Percentiles rank a stretch among this genome's conserved stretches.
These are phyloP conservation scores for Chloranthus sessilifolius DNA, from an alignment of 164 flowering plant genomes.

Conservation along the genomic window DNA sequence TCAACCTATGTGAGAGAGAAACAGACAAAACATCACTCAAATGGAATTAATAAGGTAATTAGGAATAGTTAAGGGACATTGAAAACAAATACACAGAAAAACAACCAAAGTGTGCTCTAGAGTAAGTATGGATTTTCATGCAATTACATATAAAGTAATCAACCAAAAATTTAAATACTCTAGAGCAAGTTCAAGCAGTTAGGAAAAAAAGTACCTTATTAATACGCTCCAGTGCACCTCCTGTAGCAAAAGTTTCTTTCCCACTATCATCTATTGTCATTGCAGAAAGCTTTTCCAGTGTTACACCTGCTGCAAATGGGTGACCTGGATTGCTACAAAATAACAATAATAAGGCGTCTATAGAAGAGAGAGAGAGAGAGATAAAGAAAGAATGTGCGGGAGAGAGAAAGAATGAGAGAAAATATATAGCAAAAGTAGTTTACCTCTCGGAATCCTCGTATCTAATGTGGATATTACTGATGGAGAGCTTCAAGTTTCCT, in stretches of 20 bases:
- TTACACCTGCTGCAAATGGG: constrained; percentile 93
- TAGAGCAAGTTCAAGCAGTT: not conserved
- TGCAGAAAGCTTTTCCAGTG: constrained; percentile 82
- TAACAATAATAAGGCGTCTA: constrained; percentile 14
- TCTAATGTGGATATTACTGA: constrained; percentile 95
- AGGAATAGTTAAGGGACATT: too few species aligned
- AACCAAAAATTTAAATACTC: not conserved
- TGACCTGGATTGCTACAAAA: constrained; percentile 87
- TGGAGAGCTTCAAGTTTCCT: constrained; percentile 92
- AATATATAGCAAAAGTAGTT: not conserved
- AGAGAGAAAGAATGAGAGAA: too few species aligned
- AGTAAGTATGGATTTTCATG: too few species aligned
- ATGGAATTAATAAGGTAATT: too few species aligned
- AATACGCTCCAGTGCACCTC: constrained; percentile 73
- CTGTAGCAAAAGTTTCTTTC: constrained; percentile 80
- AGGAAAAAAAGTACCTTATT: constrained; percentile 64
- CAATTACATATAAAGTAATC: too few species aligned
- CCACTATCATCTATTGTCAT: constrained; percentile 88
- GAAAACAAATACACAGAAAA: too few species aligned
- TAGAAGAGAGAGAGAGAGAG: not conserved
- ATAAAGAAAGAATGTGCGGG: too few species aligned
- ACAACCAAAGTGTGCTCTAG: too few species aligned
- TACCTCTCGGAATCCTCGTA: constrained; percentile 98
- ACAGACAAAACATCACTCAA: too few species aligned
- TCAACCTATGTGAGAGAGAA: too few species aligned